Conservation (phyloP, 305 asterid species). For the Rubia tinctorum region DNA sequence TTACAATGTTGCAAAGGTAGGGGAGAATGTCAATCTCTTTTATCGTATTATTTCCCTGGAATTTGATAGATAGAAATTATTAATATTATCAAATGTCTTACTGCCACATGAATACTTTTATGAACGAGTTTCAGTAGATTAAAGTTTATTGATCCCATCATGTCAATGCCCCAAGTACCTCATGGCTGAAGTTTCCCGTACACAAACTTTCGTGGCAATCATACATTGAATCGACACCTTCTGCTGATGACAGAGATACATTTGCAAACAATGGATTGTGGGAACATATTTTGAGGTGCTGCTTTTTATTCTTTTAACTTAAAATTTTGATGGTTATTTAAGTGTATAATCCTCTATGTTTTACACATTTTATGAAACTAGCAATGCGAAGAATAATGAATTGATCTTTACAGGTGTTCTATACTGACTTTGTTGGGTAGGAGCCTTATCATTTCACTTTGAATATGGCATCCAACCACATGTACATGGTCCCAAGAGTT, state of each 20-base stretch:
- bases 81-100: not conserved
- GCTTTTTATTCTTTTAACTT: not conserved
- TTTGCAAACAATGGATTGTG: constrained; percentile 47
- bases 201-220: constrained; percentile 66
- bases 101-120: no score
- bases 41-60: not conserved
- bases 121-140: not conserved
- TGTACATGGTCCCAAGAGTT: constrained; percentile 92
- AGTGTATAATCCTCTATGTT: not conserved
- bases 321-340: not conserved
- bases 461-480: constrained; percentile 68
- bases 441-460: constrained; percentile 87
- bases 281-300: constrained; percentile 65
- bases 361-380: constrained; percentile 20
- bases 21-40: constrained; percentile 13
- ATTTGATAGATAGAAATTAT: not conserved
- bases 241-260: constrained; percentile 57
- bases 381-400: not conserved
- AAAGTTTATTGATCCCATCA: constrained; percentile 24
- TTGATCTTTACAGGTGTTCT: constrained; percentile 69
- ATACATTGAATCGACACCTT: constrained; percentile 61
- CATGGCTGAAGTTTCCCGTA: constrained; percentile 55
- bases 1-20: constrained; percentile 86
- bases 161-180: constrained; percentile 51
- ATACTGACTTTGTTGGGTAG: constrained; percentile 89